Conservation (phyloP, 1,284 basidiomycete species). For the Cryptococcus neoformans region DNA sequence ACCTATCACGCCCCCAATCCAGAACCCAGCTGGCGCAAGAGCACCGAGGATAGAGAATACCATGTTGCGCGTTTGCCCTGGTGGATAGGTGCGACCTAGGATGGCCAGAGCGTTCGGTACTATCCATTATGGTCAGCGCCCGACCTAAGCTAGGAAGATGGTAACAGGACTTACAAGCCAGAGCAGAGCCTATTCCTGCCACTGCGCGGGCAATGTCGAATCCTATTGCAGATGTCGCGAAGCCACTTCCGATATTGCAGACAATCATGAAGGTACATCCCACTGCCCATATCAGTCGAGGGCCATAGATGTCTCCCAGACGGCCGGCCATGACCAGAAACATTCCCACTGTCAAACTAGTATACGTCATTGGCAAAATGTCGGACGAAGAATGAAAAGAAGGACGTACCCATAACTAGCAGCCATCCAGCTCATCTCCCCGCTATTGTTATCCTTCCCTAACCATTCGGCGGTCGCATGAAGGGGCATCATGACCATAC, state of each 20-base stretch:
- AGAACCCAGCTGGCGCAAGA: constrained; percentile 29
- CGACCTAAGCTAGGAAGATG: background rate
- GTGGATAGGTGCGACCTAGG: constrained; percentile 28
- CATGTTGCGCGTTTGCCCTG: constrained; percentile 19
- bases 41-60: constrained; percentile 31
- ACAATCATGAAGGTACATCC: constrained; percentile 12
- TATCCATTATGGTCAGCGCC: background rate
- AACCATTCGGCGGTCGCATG: constrained; percentile 21
- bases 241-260: constrained; percentile 20
- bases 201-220: constrained; percentile 31
- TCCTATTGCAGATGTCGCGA: constrained; percentile 18
- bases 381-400: too few relatives aligned
- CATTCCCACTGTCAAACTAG: too few relatives aligned
- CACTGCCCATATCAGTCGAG: constrained; percentile 13
- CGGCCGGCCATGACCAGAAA: too few relatives aligned
- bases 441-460: background rate
- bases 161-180: constrained; percentile 14
- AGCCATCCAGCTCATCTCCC: too few relatives aligned
- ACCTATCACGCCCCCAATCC: constrained; percentile 21
- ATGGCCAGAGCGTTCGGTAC: constrained; percentile 31
- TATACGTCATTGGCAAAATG: too few relatives aligned
- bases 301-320: constrained; percentile 3
- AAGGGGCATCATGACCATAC: constrained; percentile 27
- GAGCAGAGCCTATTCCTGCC: constrained; percentile 28
- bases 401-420: too few relatives aligned